Evolutionary conservation across 768 basidiomycete genomes (phyloP).

Genomic region (Glaciozyma antarctica): DNA sequence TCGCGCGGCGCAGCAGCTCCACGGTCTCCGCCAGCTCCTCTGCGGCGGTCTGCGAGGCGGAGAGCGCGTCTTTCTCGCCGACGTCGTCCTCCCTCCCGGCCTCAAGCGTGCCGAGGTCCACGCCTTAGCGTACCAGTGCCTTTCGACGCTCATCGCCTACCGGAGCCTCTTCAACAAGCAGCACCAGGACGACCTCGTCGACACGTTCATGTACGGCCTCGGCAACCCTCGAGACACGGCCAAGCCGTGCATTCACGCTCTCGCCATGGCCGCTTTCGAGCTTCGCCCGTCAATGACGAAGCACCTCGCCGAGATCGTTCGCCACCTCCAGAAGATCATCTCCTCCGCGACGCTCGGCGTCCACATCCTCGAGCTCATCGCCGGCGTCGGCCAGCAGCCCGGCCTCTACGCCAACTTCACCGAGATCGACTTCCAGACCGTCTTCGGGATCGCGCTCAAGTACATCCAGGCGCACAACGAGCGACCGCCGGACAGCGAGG

Average conservation of each 20-base stretch:
- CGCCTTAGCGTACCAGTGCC: constrained; percentile 72
- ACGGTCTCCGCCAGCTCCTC: constrained; percentile 55
- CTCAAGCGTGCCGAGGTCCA: constrained; percentile 70
- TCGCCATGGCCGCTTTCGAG: constrained; percentile 80
- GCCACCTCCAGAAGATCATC: constrained; percentile 86
- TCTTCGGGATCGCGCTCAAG: constrained; percentile 86
- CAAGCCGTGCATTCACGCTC: constrained; percentile 79
- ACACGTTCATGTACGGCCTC: constrained; percentile 43
- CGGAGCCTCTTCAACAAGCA: constrained; percentile 58
- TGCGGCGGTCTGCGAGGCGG: constrained; percentile 57
- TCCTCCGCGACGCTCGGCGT: constrained; percentile 84
- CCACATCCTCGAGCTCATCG: constrained; percentile 88
- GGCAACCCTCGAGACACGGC: constrained; percentile 45
- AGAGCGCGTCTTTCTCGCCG: constrained; percentile 38
- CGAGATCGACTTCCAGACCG: constrained; percentile 78
- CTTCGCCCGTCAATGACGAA: constrained; percentile 70
- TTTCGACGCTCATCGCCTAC: constrained; percentile 83
- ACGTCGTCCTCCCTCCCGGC: constrained; percentile 35
- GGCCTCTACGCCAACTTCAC: constrained; percentile 80
- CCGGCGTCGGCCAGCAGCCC: constrained; percentile 71
- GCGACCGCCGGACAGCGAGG: constrained; percentile 22
- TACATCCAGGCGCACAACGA: constrained; percentile 76
- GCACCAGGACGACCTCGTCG: constrained; percentile 42
- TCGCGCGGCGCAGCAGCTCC: constrained; percentile 55
- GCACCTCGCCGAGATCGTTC: constrained; percentile 66